Evolutionary conservation across 768 basidiomycete genomes (phyloP), one percentile per base, ranked within the genome.

Genomic region (Suillus bovinus): DNA sequence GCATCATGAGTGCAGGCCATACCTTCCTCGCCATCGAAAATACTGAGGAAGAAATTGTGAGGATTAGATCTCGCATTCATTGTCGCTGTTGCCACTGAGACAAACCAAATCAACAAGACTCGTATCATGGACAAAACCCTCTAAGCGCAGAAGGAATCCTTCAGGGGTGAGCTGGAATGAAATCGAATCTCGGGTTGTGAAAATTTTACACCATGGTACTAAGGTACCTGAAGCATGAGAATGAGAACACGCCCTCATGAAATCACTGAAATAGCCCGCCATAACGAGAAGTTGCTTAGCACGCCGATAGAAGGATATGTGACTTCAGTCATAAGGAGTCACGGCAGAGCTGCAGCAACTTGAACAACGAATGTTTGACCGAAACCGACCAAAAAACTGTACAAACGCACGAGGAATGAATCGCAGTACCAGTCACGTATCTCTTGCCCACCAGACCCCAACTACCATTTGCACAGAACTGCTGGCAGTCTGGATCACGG

Each of bases 231-330:
- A 56, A 65, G 63, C 54, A 72, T 65, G 46, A 66, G 59, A 29
- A 52, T 63, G 60, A 67, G 60, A 41, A 46, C 20, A 58, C 22
- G 55, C 62, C 29, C 41, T 46, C 17, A 27, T 16, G n/a, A 20
- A 24, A n/a, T 33, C 4, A 27, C 56, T 39, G 31, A 54, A 50
- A 62, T 11, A 5, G 41, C 66, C 50, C 69, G 80, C 82, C 81
- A 83, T 29, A 82, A 70, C 10, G 74, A 71, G 80, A 79, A 10
- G 82, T 84, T 58, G 80, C 62, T 4, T 75, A 13, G 72, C 80
- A 46, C 84, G 80, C 63, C 84, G 80, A n/a, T n/a, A 9, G 79
- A 77, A 16, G 83, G 82, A 68, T 82, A 82, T 1, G 83, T 77
- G 16, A 85, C 67, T 72, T 86, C 83, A 42, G 81, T 79, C 62